These are phyloP conservation scores for Tricholoma bakamatsutake DNA, from an alignment of 768 basidiomycete species.

Conservation along the genomic window DNA sequence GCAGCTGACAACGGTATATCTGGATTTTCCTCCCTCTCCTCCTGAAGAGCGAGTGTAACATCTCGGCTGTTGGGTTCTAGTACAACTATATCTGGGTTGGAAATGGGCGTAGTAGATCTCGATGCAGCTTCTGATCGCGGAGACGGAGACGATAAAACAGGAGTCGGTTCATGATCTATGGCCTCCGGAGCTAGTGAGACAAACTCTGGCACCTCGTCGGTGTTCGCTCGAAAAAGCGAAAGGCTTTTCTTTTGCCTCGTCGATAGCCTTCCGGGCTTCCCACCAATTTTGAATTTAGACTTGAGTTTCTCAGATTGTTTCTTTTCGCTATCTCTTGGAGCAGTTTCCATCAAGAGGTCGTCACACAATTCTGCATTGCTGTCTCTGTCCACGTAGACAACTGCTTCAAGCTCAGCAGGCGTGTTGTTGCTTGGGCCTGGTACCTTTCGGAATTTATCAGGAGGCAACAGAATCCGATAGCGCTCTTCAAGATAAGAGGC, in stretches of 20 bases:
- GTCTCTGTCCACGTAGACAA: conserved; percentile 12
- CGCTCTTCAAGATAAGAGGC: conserved; percentile 64
- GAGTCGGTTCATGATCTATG: background rate
- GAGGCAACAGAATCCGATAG: conserved; percentile 68
- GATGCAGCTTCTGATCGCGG: background rate
- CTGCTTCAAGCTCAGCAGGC: conserved; percentile 20
- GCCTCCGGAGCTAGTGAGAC: background rate
- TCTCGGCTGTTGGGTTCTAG: conserved; percentile 12
- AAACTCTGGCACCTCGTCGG: background rate
- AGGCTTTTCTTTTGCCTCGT: conserved; percentile 20
- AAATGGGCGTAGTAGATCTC: conserved; percentile 17
- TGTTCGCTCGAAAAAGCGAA: conserved; percentile 2
- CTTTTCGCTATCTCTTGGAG: conserved; percentile 20
- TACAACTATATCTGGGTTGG: conserved; percentile 24
- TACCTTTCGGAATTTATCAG: conserved; percentile 43
- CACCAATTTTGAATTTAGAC: conserved; percentile 26
- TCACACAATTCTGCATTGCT: conserved; percentile 24
- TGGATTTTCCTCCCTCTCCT: background rate
- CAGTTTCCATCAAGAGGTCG: conserved; percentile 16
- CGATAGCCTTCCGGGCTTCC: conserved; percentile 3
- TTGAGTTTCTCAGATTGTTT: conserved; percentile 24
- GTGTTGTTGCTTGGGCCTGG: conserved; percentile 13
- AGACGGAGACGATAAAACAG: background rate
- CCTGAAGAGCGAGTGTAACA: background rate
- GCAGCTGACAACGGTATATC: background rate